phyloP scores from a whole-genome alignment of 2,329 filamentous ascomycete genomes.

The Fusarium floridanum region DNA sequence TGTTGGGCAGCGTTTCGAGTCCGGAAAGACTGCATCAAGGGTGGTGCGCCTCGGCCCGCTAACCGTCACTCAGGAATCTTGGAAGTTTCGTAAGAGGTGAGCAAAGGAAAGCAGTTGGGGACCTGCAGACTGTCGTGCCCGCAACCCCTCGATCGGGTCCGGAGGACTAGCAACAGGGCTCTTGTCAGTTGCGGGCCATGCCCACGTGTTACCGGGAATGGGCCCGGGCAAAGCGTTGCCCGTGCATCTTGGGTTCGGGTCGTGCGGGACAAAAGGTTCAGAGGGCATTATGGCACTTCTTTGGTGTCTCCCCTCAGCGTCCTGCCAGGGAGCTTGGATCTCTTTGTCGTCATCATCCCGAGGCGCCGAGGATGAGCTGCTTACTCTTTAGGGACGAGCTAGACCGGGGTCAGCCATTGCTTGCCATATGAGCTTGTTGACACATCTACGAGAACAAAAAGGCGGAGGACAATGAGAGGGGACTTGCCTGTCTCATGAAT shows the following conservation, averaged over 20 bases:
- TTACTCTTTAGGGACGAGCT: background rate
- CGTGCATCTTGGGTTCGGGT: background rate
- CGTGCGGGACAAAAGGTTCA: background rate
- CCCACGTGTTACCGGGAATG: constrained; percentile 7
- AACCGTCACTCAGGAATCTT: background rate
- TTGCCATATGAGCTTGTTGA: background rate
- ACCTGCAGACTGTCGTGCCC: background rate
- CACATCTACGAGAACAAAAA: background rate
- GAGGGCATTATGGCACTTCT: background rate
- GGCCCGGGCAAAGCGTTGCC: background rate
- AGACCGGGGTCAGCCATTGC: background rate
- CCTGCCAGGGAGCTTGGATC: constrained; percentile 7
- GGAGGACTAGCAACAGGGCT: background rate
- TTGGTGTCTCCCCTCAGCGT: background rate
- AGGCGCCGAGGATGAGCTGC: background rate
- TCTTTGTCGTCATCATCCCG: constrained; percentile 1
- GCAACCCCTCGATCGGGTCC: background rate
- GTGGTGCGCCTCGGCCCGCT: background rate
- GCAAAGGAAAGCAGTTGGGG: background rate
- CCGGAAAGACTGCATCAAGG: background rate
- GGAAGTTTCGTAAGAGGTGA: background rate
- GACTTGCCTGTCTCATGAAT: background rate
- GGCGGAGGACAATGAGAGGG: background rate
- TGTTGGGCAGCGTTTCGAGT: background rate
- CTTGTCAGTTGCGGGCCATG: background rate